A percentile compares a stretch with the other conserved stretches of the same genome.
phyloP scores from a whole-genome alignment of 2,329 filamentous ascomycete species.

The Ophiostoma sp. region DNA sequence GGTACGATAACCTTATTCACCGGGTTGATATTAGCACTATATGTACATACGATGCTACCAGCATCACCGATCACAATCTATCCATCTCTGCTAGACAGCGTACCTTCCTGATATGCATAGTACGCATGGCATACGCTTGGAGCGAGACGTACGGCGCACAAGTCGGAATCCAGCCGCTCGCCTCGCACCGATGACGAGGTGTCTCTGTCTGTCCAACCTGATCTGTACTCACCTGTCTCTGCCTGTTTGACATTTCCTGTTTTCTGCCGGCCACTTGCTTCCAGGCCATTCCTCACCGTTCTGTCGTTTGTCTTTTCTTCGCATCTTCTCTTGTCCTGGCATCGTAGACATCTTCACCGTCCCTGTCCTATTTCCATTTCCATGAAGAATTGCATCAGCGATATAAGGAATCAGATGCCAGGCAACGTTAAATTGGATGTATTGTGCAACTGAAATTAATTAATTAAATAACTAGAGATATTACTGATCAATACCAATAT shows the following conservation, averaged over 20 bases:
- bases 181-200: neutral
- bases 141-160: constrained; percentile 7
- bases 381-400: neutral
- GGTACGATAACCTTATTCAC: neutral
- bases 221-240: neutral
- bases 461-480: neutral
- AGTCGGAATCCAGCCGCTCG: neutral
- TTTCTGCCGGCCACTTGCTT: neutral
- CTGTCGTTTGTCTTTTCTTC: neutral
- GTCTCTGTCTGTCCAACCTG: neutral
- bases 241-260: neutral
- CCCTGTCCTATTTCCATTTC: neutral
- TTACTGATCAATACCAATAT: neutral
- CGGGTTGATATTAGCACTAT: neutral
- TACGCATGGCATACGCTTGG: neutral
- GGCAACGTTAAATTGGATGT: neutral
- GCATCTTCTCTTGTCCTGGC: neutral
- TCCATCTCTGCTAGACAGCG: no score
- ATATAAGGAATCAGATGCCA: neutral
- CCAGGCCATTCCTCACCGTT: neutral
- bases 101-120: neutral
- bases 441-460: neutral
- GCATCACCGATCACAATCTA: no score
- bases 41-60: no score
- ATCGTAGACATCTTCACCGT: neutral